A percentile compares a stretch with the other conserved stretches of the same genome.
Conservation (phyloP, 2,329 filamentous ascomycete genomes). For the Calonectria hongkongensis region DNA sequence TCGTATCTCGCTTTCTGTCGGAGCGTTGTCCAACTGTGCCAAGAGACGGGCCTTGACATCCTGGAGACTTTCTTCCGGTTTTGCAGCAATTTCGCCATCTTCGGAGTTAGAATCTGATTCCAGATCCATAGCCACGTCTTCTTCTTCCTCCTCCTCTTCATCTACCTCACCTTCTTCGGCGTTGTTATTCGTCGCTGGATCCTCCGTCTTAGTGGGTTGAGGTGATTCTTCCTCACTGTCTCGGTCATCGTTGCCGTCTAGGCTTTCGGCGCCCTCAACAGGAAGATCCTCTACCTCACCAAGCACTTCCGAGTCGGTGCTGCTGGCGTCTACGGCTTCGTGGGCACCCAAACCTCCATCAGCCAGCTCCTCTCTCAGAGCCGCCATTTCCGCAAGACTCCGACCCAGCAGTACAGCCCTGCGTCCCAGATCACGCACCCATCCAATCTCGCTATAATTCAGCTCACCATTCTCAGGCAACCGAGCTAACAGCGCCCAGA, state of each 20-base stretch:
- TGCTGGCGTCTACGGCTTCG: conserved; percentile 69
- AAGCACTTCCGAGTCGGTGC: conserved; percentile 62
- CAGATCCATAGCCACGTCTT: conserved; percentile 67
- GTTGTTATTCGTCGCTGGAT: conserved; percentile 43
- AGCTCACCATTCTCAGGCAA: conserved; percentile 85
- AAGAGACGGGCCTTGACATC: conserved; percentile 70
- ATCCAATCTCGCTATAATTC: conserved; percentile 83
- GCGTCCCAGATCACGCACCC: conserved; percentile 87
- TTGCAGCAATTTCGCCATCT: conserved; percentile 59
- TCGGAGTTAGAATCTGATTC: conserved; percentile 58
- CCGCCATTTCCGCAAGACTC: conserved; percentile 72
- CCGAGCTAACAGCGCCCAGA: conserved; percentile 87
- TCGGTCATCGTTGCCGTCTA: conserved; percentile 40
- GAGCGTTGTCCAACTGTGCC: conserved; percentile 61
- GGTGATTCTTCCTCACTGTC: conserved; percentile 32
- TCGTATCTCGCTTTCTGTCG: conserved; percentile 50
- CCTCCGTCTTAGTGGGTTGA: conserved; percentile 47
- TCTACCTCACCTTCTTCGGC: conserved; percentile 53
- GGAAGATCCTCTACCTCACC: conserved; percentile 58
- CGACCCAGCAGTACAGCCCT: conserved; percentile 79
- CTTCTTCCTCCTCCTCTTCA: conserved; percentile 51
- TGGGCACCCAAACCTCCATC: conserved; percentile 64
- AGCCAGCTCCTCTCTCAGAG: conserved; percentile 65
- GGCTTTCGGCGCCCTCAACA: conserved; percentile 53
- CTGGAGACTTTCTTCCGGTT: conserved; percentile 63